A percentile compares a stretch with the other conserved stretches of the same genome.
Evolutionary conservation across 2,329 filamentous ascomycete species (phyloP).

Genomic region (Diplodia mutila): DNA sequence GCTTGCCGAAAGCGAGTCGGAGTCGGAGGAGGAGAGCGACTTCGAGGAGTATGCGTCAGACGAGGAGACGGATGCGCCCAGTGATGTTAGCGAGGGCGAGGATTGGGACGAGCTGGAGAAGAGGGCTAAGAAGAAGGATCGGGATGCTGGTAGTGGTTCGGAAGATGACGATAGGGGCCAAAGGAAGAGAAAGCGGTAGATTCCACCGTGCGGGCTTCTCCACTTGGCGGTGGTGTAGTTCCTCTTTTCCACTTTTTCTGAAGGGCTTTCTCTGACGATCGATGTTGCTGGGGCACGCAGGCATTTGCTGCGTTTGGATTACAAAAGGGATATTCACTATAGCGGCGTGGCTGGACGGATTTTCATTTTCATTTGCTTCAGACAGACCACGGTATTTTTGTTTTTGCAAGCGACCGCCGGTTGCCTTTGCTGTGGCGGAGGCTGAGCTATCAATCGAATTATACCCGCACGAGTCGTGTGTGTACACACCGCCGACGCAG

Average conservation of each 20-base stretch:
- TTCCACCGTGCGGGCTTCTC: background rate
- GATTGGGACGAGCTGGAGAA: conserved; percentile 95
- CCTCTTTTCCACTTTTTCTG: conserved; percentile 25
- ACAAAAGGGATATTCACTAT: conserved; percentile 11
- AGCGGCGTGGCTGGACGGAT: conserved; percentile 11
- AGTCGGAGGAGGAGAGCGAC: conserved; percentile 85
- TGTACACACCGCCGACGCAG: conserved; percentile 18
- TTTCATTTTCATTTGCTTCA: background rate
- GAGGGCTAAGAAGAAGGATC: conserved; percentile 72
- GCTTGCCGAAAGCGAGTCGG: conserved; percentile 71
- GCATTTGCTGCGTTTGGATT: conserved; percentile 8
- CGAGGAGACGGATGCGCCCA: conserved; percentile 66
- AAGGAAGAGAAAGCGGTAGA: conserved; percentile 76
- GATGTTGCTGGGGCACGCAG: conserved; percentile 1
- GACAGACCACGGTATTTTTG: background rate
- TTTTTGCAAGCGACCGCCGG: background rate
- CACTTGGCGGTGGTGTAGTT: conserved; percentile 9
- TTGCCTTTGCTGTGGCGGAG: background rate
- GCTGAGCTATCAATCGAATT: conserved; percentile 16
- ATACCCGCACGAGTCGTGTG: conserved; percentile 6
- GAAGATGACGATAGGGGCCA: conserved; percentile 61
- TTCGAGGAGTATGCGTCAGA: conserved; percentile 88
- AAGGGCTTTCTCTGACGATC: conserved; percentile 11
- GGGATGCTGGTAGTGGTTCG: conserved; percentile 57
- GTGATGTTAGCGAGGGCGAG: conserved; percentile 67